Percentiles rank a stretch among this genome's conserved stretches.
Evolutionary conservation across 106 monocot genomes (phyloP).

Genomic region (Dioscorea alata): DNA sequence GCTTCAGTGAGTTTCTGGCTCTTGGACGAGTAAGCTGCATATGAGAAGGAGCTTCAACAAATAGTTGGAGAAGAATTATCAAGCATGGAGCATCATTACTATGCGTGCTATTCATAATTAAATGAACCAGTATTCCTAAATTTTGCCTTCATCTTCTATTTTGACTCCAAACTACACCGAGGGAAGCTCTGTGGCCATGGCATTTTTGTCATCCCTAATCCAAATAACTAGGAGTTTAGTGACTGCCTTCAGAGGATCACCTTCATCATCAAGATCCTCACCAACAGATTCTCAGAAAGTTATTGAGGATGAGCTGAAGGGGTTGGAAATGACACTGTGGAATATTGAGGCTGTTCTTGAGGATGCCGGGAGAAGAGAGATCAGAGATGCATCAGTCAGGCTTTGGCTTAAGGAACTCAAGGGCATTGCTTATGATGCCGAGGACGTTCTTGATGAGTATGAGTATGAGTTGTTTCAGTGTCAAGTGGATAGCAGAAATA

Average conservation of each 20-base stretch:
- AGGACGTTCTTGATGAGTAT: slow-evolving; percentile 11
- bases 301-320: background rate
- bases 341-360: slow-evolving; percentile 12
- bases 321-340: too few relatives aligned
- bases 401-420: slow-evolving; percentile 12
- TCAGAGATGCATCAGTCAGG: background rate
- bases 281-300: slow-evolving; percentile 1
- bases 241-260: slow-evolving; percentile 5
- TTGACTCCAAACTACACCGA: too few relatives aligned
- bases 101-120: too few relatives aligned
- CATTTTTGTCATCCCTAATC: background rate
- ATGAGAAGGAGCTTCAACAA: too few relatives aligned
- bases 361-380: slow-evolving; percentile 4
- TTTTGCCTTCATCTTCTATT: too few relatives aligned
- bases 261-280: background rate
- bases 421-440: slow-evolving; percentile 17
- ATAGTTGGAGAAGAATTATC: too few relatives aligned
- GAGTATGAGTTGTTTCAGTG: slow-evolving; percentile 3
- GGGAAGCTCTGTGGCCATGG: too few relatives aligned
- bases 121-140: too few relatives aligned
- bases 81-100: too few relatives aligned
- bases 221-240: background rate
- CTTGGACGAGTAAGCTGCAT: too few relatives aligned
- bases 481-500: background rate
- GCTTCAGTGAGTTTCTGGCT: too few relatives aligned